These are phyloP conservation scores for Eutrema japonicum DNA, from an alignment of 345 rosid species.

Conservation along the genomic window DNA sequence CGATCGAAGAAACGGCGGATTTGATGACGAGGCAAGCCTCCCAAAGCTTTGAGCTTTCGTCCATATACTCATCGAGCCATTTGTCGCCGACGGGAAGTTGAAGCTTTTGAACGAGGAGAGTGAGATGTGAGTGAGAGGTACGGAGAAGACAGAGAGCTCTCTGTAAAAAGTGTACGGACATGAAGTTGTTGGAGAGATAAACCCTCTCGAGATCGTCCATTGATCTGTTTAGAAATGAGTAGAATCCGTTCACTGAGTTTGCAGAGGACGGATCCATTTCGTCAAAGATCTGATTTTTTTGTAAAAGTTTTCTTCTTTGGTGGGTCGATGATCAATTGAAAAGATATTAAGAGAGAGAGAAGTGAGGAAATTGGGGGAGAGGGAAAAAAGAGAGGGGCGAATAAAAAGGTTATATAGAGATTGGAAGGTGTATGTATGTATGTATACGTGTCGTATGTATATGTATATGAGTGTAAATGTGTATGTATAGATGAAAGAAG, in stretches of 20 bases:
- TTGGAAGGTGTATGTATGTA: conserved; percentile 8
- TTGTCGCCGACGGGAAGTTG: conserved; percentile 93
- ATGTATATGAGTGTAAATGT: conserved; percentile 1
- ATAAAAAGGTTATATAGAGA: conserved; percentile 40
- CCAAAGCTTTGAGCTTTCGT: conserved; percentile 96
- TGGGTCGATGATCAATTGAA: conserved; percentile 33
- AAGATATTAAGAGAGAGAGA: conserved; percentile 24
- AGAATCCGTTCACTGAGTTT: conserved; percentile 86
- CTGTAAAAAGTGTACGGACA: conserved; percentile 91
- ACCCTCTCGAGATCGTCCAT: conserved; percentile 90
- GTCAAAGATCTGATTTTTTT: conserved; percentile 32
- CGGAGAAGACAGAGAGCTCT: conserved; percentile 79
- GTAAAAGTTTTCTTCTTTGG: not conserved
- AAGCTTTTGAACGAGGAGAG: conserved; percentile 82
- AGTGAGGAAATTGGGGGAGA: conserved; percentile 41
- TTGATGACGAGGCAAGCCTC: conserved; percentile 91
- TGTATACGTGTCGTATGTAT: conserved; percentile 11
- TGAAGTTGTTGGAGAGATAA: conserved; percentile 68
- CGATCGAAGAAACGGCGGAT: conserved; percentile 78
- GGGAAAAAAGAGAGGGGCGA: conserved; percentile 32
- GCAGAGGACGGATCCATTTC: conserved; percentile 81
- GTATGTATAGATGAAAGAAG: conserved; percentile 42
- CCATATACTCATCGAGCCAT: conserved; percentile 99
- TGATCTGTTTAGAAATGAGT: conserved; percentile 76
- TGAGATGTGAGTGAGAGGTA: conserved; percentile 81